A percentile compares a stretch with the other conserved stretches of the same genome.
Conservation (phyloP, 768 basidiomycete genomes). For the Grammothele lineata region DNA sequence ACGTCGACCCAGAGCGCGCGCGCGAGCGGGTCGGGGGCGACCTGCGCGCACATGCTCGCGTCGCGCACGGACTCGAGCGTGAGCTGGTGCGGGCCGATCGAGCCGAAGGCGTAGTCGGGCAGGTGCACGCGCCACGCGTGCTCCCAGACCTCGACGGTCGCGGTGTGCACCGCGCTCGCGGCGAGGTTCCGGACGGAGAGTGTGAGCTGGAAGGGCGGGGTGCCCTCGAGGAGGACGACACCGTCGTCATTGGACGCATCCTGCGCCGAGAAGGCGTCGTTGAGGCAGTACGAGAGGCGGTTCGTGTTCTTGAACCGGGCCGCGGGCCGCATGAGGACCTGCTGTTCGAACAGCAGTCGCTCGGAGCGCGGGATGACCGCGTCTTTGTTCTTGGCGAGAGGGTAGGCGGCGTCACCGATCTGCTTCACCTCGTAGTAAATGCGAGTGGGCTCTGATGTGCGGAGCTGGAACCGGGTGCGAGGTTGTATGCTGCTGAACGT, state of each 20-base stretch:
- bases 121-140: slow-evolving; percentile 68
- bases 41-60: slow-evolving; percentile 77
- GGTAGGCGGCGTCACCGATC: slow-evolving; percentile 83
- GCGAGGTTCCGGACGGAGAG: slow-evolving; percentile 76
- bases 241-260: slow-evolving; percentile 54
- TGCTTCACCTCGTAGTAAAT: slow-evolving; percentile 90
- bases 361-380: slow-evolving; percentile 63
- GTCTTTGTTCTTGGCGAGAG: slow-evolving; percentile 62
- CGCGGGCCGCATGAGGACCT: slow-evolving; percentile 75
- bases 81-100: slow-evolving; percentile 79
- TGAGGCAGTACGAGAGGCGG: slow-evolving; percentile 70
- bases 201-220: slow-evolving; percentile 79
- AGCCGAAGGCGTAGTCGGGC: slow-evolving; percentile 67
- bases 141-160: slow-evolving; percentile 45
- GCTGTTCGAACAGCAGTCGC: slow-evolving; percentile 78
- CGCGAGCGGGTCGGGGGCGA: slow-evolving; percentile 53
- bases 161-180: slow-evolving; percentile 57
- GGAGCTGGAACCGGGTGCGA: slow-evolving; percentile 75
- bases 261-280: slow-evolving; percentile 57
- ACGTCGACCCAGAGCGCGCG: slow-evolving; percentile 84
- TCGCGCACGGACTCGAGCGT: slow-evolving; percentile 77
- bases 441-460: slow-evolving; percentile 70
- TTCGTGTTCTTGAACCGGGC: slow-evolving; percentile 70
- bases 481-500: slow-evolving; percentile 83
- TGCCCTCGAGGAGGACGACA: slow-evolving; percentile 68